Evolutionary conservation across 805 yeast species (phyloP), one percentile per base, ranked within the genome.

Genomic region (Candida schatavii): DNA sequence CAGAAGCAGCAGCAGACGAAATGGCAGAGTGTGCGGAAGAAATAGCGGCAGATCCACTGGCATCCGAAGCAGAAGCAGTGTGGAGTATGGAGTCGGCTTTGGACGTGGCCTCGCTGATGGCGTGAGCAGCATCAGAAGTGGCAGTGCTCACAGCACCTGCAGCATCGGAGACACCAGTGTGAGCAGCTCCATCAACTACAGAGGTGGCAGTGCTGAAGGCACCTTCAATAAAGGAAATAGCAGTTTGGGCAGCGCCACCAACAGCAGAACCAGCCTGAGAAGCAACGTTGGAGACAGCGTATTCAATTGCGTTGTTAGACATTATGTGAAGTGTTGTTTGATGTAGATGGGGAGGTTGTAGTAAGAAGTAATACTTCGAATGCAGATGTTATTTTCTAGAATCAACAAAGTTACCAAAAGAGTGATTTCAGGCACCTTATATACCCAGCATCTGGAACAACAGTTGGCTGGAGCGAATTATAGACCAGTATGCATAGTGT

Each of bases 261-360:
- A 45, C 27, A 26, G 51, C 47, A 36, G 45, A 49, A 19, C 27
- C 38, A 22, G 39, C n/a, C 17, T 15, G 37, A 36, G 44, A 46
- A 35, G 43, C 44, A 28, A 38, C 40, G 5, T 35, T 39, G 19
- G 42, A 29, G 6, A 45, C 54, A 36, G 46, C 51, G 53, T 43
- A 59, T 28, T 62, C 47, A 40, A 59, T 56, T 39, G 67, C 67
- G 63, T 61, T 60, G 41, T 57, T 27, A 45, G 54, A 55, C 58
- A 54, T 54, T 44, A 39, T 55, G 3, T 9, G 31, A 22, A 14
- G 21, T 31, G 35, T 31, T 31, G 35, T 6, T 23, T 23, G 27
- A 23, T 23, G 27, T 7, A 23, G 27, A 23, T 23, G 11, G n/a
- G n/a, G n/a, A n/a, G n/a, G n/a, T n/a, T n/a, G n/a, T n/a, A n/a